A percentile compares a stretch with the other conserved stretches of the same genome.
phyloP scores from a whole-genome alignment of 2,329 filamentous ascomycete genomes.

The Phaeoacremonium minimum region DNA sequence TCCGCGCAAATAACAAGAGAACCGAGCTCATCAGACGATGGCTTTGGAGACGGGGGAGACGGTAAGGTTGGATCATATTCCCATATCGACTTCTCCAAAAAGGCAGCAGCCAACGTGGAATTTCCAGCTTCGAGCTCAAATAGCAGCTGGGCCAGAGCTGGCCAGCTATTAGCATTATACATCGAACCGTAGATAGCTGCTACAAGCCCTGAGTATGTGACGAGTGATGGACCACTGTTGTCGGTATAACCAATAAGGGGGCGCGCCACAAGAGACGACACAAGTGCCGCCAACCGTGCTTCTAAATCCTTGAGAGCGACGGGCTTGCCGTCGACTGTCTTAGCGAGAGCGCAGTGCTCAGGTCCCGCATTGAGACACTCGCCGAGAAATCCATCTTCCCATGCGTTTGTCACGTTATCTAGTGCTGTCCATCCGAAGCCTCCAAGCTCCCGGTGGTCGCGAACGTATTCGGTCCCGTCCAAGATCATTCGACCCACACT shows the following conservation, averaged over 20 bases:
- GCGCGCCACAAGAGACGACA: constrained; percentile 29
- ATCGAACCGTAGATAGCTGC: constrained; percentile 32
- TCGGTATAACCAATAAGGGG: constrained; percentile 33
- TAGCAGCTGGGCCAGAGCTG: constrained; percentile 32
- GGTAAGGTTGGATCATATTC: constrained; percentile 33
- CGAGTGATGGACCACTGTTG: constrained; percentile 32
- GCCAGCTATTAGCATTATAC: constrained; percentile 40
- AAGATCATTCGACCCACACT: constrained; percentile 43
- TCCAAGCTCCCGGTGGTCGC: constrained; percentile 37
- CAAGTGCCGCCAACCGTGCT: constrained; percentile 29
- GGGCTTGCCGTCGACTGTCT: constrained; percentile 16
- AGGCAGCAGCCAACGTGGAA: constrained; percentile 31
- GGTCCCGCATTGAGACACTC: constrained; percentile 44
- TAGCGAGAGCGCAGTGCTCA: constrained; percentile 38
- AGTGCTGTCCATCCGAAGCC: constrained; percentile 43
- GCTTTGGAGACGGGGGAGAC: constrained; percentile 17
- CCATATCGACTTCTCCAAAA: constrained; percentile 33
- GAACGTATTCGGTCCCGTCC: constrained; percentile 43
- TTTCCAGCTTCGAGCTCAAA: constrained; percentile 39
- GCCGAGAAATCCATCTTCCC: constrained; percentile 44
- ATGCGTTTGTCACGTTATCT: constrained; percentile 44
- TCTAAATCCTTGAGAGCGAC: constrained; percentile 31
- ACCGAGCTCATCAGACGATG: constrained; percentile 32
- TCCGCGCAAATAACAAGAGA: constrained; percentile 41
- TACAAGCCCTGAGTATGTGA: constrained; percentile 41